A percentile compares a stretch with the other conserved stretches of the same genome.
Evolutionary conservation across 129 eudicot genomes (phyloP).

Genomic region (Lactuca saligna): DNA sequence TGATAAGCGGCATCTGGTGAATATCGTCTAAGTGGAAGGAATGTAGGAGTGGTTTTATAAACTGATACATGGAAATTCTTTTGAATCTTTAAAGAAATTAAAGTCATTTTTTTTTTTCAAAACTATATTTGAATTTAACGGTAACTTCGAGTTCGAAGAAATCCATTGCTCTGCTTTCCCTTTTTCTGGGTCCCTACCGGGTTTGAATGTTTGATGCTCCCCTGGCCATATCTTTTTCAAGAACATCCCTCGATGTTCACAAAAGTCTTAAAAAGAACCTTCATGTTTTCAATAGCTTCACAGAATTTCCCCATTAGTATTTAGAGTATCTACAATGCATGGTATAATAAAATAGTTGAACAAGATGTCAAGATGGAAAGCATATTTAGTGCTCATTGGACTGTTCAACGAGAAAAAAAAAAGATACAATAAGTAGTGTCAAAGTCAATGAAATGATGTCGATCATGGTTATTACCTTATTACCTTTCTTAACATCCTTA

Average conservation of each 20-base stretch:
- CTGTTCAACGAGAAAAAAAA: no score
- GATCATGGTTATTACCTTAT: no score
- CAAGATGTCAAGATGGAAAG: no score
- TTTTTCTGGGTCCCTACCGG: constrained; percentile 21
- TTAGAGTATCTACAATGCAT: background rate
- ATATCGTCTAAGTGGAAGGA: background rate
- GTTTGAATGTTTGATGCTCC: background rate
- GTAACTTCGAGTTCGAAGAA: constrained; percentile 23
- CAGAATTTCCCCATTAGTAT: background rate
- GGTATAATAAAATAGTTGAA: no score
- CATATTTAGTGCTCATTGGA: no score
- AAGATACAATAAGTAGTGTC: no score
- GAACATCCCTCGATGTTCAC: background rate
- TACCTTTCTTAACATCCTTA: no score
- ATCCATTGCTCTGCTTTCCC: constrained; percentile 14
- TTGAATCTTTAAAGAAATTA: background rate
- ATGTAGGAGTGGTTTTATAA: background rate
- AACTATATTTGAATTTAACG: constrained; percentile 23
- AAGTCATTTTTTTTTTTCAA: background rate
- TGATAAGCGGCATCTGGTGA: background rate
- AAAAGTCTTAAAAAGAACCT: constrained; percentile 9
- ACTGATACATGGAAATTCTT: background rate
- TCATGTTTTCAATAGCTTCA: background rate
- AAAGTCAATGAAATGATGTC: no score
- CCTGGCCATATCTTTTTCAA: background rate